A percentile compares a stretch with the other conserved stretches of the same genome.
Evolutionary conservation across 2,329 filamentous ascomycete species (phyloP).

Genomic region (Fusarium sp.): DNA sequence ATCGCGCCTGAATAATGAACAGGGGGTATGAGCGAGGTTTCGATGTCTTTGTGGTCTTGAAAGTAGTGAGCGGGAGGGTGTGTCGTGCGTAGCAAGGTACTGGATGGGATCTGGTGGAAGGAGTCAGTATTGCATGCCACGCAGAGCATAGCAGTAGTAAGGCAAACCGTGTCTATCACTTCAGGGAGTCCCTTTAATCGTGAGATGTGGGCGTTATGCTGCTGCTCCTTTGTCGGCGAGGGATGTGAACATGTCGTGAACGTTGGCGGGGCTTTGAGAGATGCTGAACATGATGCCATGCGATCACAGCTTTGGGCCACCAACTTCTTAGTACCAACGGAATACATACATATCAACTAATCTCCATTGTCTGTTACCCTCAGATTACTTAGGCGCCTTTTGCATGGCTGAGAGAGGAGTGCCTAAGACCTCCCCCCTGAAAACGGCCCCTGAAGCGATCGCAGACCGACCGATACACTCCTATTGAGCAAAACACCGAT

Average conservation of each 20-base stretch:
- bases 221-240: not conserved
- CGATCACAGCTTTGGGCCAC: not conserved
- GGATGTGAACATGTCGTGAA: not conserved
- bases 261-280: not conserved
- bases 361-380: not conserved
- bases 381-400: not conserved
- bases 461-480: not conserved
- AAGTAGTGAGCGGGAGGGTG: not conserved
- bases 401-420: not conserved
- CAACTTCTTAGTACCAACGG: not conserved
- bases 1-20: no score
- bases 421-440: not conserved
- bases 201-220: not conserved
- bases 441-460: not conserved
- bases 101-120: not conserved
- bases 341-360: not conserved
- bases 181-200: rapidly evolving
- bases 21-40: not conserved
- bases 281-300: not conserved
- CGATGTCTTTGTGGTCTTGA: not conserved
- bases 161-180: rapidly evolving
- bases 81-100: not conserved
- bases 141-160: not conserved
- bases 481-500: not conserved
- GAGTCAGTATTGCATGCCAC: not conserved